These are phyloP conservation scores for Helianthus tuberosus DNA, from an alignment of 129 eudicot genomes.

Conservation along the genomic window DNA sequence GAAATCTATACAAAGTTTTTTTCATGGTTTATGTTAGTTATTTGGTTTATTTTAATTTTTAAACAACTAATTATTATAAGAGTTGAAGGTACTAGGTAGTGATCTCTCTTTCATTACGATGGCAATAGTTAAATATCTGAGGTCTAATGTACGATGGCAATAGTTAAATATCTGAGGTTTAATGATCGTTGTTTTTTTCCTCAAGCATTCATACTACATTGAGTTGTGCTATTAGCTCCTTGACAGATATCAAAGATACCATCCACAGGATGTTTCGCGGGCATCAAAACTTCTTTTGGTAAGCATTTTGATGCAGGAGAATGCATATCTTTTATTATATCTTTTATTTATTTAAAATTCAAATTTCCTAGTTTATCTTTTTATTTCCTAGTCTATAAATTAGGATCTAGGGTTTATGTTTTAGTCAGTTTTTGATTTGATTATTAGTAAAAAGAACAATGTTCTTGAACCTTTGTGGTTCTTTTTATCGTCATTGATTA, in stretches of 20 bases:
- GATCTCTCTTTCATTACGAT: conserved; percentile 2
- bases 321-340: too few species aligned
- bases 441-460: too few species aligned
- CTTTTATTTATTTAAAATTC: too few species aligned
- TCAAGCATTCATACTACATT: conserved; percentile 21
- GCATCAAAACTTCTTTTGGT: conserved; percentile 93
- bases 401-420: too few species aligned
- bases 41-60: not conserved
- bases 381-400: too few species aligned
- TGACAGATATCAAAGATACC: conserved; percentile 69
- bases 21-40: not conserved
- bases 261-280: conserved; percentile 95
- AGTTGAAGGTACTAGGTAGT: conserved; percentile 11
- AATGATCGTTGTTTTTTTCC: not conserved
- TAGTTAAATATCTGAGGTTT: not conserved
- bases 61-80: conserved; percentile 7
- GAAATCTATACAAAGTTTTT: not conserved
- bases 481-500: too few species aligned
- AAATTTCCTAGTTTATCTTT: too few species aligned
- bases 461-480: too few species aligned
- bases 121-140: not conserved
- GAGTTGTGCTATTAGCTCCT: conserved; percentile 43
- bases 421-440: too few species aligned
- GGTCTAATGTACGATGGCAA: not conserved
- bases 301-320: too few species aligned